Evolutionary conservation across 108 stramenopile genomes (phyloP).

Genomic region (Aurantiochytrium sp.): DNA sequence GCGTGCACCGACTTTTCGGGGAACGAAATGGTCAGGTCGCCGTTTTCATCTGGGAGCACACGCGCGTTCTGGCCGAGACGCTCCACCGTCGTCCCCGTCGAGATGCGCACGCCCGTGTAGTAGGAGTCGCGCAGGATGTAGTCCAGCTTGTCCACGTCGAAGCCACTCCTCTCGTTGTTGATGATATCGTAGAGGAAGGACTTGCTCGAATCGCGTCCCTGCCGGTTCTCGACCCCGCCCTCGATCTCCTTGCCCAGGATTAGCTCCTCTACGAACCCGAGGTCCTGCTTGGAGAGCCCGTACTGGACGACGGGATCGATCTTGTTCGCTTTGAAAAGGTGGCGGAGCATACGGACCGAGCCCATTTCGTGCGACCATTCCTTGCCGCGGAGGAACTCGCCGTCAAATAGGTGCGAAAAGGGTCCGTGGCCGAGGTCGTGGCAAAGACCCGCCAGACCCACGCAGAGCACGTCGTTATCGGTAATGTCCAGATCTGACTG

Average conservation of each 20-base stretch:
- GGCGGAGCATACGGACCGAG: conserved; percentile 42
- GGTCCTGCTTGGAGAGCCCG: conserved; percentile 37
- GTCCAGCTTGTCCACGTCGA: conserved; percentile 64
- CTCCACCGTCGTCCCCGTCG: neutral
- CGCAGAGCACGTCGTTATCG: conserved; percentile 45
- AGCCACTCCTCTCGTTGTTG: conserved; percentile 48
- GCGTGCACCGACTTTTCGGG: conserved; percentile 51
- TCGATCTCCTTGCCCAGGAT: conserved; percentile 37
- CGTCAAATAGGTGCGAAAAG: conserved; percentile 58
- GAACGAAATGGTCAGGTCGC: conserved; percentile 45
- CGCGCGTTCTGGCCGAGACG: neutral
- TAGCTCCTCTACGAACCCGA: conserved; percentile 49
- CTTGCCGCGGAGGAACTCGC: conserved; percentile 43
- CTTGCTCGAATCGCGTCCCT: conserved; percentile 7
- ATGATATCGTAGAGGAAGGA: conserved; percentile 60
- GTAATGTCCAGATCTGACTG: conserved; percentile 47
- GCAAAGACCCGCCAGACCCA: conserved; percentile 53
- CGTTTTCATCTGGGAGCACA: neutral
- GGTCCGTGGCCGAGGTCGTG: conserved; percentile 61
- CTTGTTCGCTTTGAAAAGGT: conserved; percentile 40
- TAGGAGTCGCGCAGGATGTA: conserved; percentile 50
- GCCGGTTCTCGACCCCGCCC: conserved; percentile 27
- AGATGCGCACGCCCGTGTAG: conserved; percentile 14
- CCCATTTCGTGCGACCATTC: conserved; percentile 32
- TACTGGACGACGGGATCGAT: conserved; percentile 37